Evolutionary conservation across 805 yeast species (phyloP).

Genomic region (Metschnikowia anglica): DNA sequence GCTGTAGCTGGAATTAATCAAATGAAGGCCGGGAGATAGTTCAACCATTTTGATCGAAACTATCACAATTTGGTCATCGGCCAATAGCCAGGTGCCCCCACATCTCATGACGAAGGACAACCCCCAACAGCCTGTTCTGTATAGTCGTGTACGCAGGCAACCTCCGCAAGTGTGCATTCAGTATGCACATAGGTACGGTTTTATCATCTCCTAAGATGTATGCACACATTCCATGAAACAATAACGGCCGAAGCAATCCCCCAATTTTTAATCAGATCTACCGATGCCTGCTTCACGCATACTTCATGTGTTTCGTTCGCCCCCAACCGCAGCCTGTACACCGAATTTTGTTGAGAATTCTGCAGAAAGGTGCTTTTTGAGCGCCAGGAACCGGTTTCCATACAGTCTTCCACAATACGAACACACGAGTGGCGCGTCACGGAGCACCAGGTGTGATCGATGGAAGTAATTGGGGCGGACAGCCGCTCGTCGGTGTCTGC

Average conservation of each 20-base stretch:
- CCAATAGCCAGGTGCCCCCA: not conserved
- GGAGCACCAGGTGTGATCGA: constrained; percentile 1
- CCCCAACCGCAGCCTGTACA: not conserved
- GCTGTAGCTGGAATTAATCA: too few species aligned
- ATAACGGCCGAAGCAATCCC: not conserved
- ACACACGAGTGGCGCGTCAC: constrained; percentile 27
- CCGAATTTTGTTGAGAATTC: constrained; percentile 22
- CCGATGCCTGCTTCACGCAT: not conserved
- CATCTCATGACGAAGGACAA: not conserved
- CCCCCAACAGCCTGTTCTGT: too few species aligned
- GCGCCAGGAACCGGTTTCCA: constrained; percentile 25
- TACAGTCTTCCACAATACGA: constrained; percentile 27
- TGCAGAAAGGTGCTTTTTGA: constrained; percentile 30
- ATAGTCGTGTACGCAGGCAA: too few species aligned
- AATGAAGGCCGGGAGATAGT: too few species aligned
- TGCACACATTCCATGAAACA: not conserved
- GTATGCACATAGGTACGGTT: not conserved
- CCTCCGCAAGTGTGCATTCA: constrained; percentile 2
- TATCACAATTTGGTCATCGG: not conserved
- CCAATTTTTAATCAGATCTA: not conserved
- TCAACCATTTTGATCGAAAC: too few species aligned
- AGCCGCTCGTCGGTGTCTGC: constrained; percentile 1
- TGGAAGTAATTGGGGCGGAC: not conserved
- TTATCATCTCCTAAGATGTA: not conserved
- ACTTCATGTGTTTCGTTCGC: not conserved